Evolutionary conservation across 345 rosid species (phyloP), one percentile per base, ranked within the genome.

Genomic region (Lepidium didymum): DNA sequence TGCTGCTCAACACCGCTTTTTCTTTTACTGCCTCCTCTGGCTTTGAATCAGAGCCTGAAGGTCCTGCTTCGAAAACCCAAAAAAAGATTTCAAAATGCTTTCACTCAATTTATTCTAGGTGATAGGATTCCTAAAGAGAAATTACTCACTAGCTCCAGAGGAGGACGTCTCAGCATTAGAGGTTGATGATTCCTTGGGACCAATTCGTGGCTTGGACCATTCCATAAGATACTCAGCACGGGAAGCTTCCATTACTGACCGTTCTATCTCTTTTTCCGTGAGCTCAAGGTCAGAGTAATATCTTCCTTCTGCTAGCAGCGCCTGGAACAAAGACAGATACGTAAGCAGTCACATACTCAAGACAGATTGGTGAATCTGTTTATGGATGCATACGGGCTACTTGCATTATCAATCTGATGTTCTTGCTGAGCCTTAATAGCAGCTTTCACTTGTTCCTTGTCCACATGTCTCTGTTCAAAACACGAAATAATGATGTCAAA

Each of bases 391-490:
- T 35, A 44, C 9, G 33, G 23, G 62, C 15, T 62, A 81, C 84
- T 81, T 81, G 64, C 99, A 80, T 91, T 86, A 67, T 95, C 94
- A 66, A 95, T 86, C 78, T 95, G 99, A 62, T 85, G 94, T 61
- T 95, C 98, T 79, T 95, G 99, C 81, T 95, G 99, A 58, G 97
- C 96, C 77, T 88, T 91, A 53, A 95, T 95, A 52, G 99, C 99
- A 62, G 99, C 99, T 88, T 95, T 91, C 62, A 95, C 87, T 78
- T 88, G 91, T 77, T 89, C 96, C 73, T 79, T 83, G 78, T 95
- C 97, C 75, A 89, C 97, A 54, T 82, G 89, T 55, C 79, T 82
- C 99, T 95, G 92, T 36, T 76, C 9, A 23, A 33, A 46, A 68
- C 73, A 74, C 62, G 27, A 47, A 56, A 46, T 33, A 41, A 41